phyloP scores from a whole-genome alignment of 148 eudicot genomes.

The Nepenthes mirabilis region DNA sequence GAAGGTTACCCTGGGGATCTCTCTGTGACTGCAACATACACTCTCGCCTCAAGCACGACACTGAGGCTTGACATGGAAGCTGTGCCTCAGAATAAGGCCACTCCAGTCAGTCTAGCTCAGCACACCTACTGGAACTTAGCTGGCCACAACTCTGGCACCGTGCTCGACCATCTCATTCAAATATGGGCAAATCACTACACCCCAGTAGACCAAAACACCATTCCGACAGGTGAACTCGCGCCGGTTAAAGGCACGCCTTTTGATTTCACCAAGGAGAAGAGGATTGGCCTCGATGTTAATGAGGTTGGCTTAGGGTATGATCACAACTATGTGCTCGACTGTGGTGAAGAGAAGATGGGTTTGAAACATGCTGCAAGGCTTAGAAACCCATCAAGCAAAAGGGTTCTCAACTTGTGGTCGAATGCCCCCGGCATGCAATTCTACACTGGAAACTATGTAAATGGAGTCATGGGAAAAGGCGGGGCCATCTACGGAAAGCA shows the following conservation, averaged over 20 bases:
- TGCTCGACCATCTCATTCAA: constrained; percentile 66
- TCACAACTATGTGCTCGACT: constrained; percentile 83
- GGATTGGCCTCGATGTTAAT: constrained; percentile 46
- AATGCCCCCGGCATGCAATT: constrained; percentile 92
- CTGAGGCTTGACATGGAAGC: constrained; percentile 98
- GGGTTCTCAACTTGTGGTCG: constrained; percentile 84
- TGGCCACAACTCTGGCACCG: constrained; percentile 66
- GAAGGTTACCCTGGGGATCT: constrained; percentile 98
- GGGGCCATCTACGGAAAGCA: constrained; percentile 72
- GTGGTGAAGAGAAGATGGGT: constrained; percentile 67
- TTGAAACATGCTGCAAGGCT: constrained; percentile 72
- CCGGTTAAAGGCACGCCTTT: constrained; percentile 74
- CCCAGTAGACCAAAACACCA: constrained; percentile 58
- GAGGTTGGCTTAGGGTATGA: constrained; percentile 91
- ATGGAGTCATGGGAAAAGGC: constrained; percentile 82
- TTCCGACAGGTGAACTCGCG: constrained; percentile 77
- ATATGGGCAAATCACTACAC: constrained; percentile 65
- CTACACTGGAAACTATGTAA: constrained; percentile 75
- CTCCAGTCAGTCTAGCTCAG: constrained; percentile 82
- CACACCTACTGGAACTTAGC: constrained; percentile 93
- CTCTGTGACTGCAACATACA: constrained; percentile 67
- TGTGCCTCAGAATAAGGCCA: constrained; percentile 68
- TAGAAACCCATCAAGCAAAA: constrained; percentile 50
- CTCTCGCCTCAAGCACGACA: constrained; percentile 66
- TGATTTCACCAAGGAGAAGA: constrained; percentile 80